Base-by-base conservation (phyloP, 306 rosid genomes). In the Prunus dulcis region DNA sequence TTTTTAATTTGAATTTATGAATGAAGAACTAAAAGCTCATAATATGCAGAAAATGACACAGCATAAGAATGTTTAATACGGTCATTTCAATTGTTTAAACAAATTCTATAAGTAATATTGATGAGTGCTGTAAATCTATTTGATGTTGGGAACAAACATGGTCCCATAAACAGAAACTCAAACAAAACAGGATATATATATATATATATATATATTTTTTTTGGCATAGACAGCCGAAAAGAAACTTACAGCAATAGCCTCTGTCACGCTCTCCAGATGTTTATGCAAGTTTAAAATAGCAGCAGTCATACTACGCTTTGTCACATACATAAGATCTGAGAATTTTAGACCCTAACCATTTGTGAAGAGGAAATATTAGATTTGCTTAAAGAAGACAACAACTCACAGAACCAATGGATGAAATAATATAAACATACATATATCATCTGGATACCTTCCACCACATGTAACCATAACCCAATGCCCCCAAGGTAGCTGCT, bases 391-490 rank as follows among this genome's bases (percentile, higher is more conserved):
- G 64, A 34, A 64, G 25, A 46, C 79, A 67, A 45, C 9, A 61
- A 19, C 64, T 34, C 72, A 75, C 14, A 67, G 43, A 76, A 71
- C 28, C 64, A 72, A 76, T 17, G 8, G n/a, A 74, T 34, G 20
- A 17, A 18, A 51, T n/a, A 65, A 19, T 55, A 30, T 63, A 34
- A 62, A 41, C 19, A 78, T 15, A 58, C 32, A 17, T 65, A 77
- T 27, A 49, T 64, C 34, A 69, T 49, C 66, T 43, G 27, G 67
- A 46, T 71, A 96, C 99, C 99, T 93, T 96, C 98, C 91, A 92
- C 96, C 96, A 82, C 99, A 96, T 92, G 90, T 96, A 96, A 61
- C 94, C 96, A 67, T 96, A 96, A 71, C 99, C 97, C 82, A 88
- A 41, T 28, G 86, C 98, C 47, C 98, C 99, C 74, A 89, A 25